Conservation (phyloP, 2,329 filamentous ascomycete genomes). For the Calonectria hawksworthii region DNA sequence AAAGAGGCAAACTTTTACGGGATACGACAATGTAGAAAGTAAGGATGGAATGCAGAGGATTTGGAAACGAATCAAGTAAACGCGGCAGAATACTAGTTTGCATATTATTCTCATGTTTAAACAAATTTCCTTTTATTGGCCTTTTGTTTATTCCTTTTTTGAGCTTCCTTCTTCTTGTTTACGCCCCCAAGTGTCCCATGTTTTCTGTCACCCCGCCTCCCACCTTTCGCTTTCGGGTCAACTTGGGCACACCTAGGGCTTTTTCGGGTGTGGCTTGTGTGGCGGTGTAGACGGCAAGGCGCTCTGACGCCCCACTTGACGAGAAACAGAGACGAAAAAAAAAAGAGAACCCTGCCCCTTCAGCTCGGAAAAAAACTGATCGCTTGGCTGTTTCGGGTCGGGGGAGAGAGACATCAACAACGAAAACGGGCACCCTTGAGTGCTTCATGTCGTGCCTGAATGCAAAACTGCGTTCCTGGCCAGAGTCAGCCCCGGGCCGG, state of each 20-base stretch:
- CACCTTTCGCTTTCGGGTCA: constrained; percentile 7
- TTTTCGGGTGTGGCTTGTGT: constrained; percentile 22
- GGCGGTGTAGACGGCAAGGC: constrained; percentile 5
- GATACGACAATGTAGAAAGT: background rate
- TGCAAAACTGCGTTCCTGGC: constrained; percentile 15
- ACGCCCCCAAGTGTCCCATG: background rate
- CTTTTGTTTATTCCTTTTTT: background rate
- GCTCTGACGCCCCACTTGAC: background rate
- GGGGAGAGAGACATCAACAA: background rate
- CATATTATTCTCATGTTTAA: background rate
- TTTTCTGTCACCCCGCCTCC: background rate
- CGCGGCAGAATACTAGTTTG: background rate
- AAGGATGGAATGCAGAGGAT: background rate
- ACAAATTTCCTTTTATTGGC: background rate
- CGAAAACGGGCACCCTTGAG: constrained; percentile 7
- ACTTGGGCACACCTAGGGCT: background rate
- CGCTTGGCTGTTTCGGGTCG: constrained; percentile 7
- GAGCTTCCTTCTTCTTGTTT: background rate
- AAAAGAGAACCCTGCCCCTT: background rate
- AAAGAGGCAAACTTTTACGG: background rate
- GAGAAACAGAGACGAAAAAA: background rate
- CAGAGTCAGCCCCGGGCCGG: constrained; percentile 25
- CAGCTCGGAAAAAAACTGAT: background rate
- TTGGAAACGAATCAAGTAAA: background rate
- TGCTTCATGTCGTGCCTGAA: background rate